These are phyloP conservation scores for Saccharum hybrid DNA, from an alignment of 202 grass and related monocot genomes.

Conservation along the genomic window DNA sequence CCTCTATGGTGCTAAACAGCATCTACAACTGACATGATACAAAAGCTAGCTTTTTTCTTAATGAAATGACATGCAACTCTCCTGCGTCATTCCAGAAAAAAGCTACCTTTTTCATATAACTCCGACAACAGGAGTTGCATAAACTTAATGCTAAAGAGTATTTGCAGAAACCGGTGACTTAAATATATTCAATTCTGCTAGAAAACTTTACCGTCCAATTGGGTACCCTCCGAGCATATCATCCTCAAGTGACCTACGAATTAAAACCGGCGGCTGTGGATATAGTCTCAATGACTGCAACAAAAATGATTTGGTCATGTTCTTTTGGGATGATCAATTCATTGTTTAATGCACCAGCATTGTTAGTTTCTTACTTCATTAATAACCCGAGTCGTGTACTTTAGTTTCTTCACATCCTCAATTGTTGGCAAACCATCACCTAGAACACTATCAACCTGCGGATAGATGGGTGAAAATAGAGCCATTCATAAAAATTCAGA, in stretches of 20 bases:
- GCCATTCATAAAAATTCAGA: slow-evolving; percentile 20
- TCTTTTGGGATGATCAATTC: slow-evolving; percentile 11
- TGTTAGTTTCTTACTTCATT: slow-evolving; percentile 75
- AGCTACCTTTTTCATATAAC: not conserved
- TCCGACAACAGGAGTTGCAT: not conserved
- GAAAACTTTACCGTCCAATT: slow-evolving; percentile 61
- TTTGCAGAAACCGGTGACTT: not conserved
- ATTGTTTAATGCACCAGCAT: not conserved
- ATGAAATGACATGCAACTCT: not conserved
- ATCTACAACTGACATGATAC: not conserved
- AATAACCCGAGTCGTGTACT: slow-evolving; percentile 92
- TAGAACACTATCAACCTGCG: slow-evolving; percentile 84
- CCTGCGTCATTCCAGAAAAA: not conserved
- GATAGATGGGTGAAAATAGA: slow-evolving; percentile 37
- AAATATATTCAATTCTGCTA: not conserved
- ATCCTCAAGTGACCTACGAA: slow-evolving; percentile 89
- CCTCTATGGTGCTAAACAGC: not conserved
- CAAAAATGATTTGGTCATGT: slow-evolving; percentile 29
- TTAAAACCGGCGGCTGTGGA: slow-evolving; percentile 93
- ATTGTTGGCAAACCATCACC: slow-evolving; percentile 79
- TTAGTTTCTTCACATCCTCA: slow-evolving; percentile 89
- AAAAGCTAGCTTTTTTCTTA: not conserved
- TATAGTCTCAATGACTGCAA: slow-evolving; percentile 97
- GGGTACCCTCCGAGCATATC: slow-evolving; percentile 86
- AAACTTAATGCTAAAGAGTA: slow-evolving; percentile 6